These are phyloP conservation scores for Citrus medica DNA, from an alignment of 345 rosid genomes.

Conservation along the genomic window DNA sequence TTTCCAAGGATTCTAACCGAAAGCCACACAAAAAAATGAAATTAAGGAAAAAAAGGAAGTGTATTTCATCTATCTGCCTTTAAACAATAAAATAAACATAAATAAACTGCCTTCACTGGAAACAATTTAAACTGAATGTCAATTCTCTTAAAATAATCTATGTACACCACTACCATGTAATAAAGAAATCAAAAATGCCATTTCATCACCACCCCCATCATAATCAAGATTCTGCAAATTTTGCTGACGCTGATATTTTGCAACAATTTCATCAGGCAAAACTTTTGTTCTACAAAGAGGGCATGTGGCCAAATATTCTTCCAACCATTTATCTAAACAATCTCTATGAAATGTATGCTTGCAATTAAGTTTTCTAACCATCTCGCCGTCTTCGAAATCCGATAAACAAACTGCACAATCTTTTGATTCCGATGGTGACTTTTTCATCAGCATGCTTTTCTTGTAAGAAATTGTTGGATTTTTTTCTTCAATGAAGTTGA, in stretches of 20 bases:
- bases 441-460: background rate
- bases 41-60: background rate
- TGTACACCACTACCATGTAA: constrained; percentile 34
- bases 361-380: constrained; percentile 37
- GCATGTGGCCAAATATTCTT: constrained; percentile 36
- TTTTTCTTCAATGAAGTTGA: constrained; percentile 30
- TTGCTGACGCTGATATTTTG: constrained; percentile 20
- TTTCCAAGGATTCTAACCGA: background rate
- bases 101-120: background rate
- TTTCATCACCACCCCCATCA: constrained; percentile 46
- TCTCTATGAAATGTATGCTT: constrained; percentile 47
- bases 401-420: constrained; percentile 47
- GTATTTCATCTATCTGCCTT: background rate
- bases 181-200: constrained; percentile 30
- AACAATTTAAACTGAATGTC: background rate
- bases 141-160: constrained; percentile 3
- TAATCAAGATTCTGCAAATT: constrained; percentile 10
- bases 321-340: constrained; percentile 51
- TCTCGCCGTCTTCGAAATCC: constrained; percentile 39
- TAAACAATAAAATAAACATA: background rate
- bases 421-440: background rate
- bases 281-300: constrained; percentile 53
- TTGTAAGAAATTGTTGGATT: constrained; percentile 32
- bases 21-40: background rate
- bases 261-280: constrained; percentile 42